phyloP scores from a whole-genome alignment of 1,284 basidiomycete species.

The Athelia psychrophila region DNA sequence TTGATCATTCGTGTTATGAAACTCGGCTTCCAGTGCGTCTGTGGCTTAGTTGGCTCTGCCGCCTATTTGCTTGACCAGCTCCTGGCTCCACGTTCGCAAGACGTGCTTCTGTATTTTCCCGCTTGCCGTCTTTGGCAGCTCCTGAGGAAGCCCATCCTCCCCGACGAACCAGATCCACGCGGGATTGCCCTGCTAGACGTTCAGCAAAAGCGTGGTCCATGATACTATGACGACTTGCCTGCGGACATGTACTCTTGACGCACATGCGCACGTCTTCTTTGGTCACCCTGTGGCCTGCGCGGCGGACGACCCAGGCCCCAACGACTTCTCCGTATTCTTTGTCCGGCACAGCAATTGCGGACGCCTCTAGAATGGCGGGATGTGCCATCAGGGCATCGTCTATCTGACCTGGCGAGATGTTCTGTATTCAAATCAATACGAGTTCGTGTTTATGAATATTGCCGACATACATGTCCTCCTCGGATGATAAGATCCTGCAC shows the following conservation, averaged over 20 bases:
- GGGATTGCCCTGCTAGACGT: conserved; percentile 44
- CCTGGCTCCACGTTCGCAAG: conserved; percentile 36
- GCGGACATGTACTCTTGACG: conserved; percentile 71
- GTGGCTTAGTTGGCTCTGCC: conserved; percentile 4
- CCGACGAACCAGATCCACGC: conserved; percentile 82
- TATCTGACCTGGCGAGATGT: conserved; percentile 83
- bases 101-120: conserved; percentile 88
- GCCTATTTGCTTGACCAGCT: conserved; percentile 12
- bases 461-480: conserved; percentile 67
- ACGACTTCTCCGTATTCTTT: conserved; percentile 72
- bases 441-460: background rate
- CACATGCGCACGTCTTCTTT: conserved; percentile 48
- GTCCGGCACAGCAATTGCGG: conserved; percentile 75
- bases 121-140: conserved; percentile 86
- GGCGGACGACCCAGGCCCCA: conserved; percentile 70
- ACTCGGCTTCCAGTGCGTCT: too few relatives aligned
- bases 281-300: conserved; percentile 37
- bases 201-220: conserved; percentile 39
- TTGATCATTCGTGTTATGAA: too few relatives aligned
- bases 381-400: conserved; percentile 73
- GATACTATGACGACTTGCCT: conserved; percentile 45
- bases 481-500: conserved; percentile 86
- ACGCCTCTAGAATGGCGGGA: conserved; percentile 66
- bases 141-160: conserved; percentile 54
- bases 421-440: conserved; percentile 36